phyloP scores from a whole-genome alignment of 164 flowering plant genomes.

The Stephania japonica region DNA sequence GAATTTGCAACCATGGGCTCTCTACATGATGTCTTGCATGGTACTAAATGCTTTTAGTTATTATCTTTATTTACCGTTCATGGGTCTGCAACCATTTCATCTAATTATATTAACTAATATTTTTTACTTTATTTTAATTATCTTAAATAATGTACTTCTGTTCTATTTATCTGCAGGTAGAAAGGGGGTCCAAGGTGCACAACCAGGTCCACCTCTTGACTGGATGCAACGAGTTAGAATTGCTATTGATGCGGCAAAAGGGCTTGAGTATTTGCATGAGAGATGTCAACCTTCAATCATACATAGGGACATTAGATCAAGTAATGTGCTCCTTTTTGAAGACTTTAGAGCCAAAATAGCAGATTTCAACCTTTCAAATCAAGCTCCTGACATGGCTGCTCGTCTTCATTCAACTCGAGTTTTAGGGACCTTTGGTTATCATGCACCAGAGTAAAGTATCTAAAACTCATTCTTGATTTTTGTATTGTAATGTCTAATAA shows the following conservation, averaged over 20 bases:
- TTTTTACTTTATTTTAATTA: not conserved
- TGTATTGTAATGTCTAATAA: not conserved
- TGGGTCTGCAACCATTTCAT: not conserved
- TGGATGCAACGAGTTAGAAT: conserved; percentile 96
- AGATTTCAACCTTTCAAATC: conserved; percentile 93
- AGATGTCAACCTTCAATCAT: conserved; percentile 82
- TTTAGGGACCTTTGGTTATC: conserved; percentile 95
- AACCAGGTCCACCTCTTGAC: conserved; percentile 93
- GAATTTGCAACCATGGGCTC: conserved; percentile 98
- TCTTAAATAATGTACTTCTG: not conserved
- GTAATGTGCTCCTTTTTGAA: conserved; percentile 91
- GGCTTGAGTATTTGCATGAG: conserved; percentile 90
- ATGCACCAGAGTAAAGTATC: conserved; percentile 89
- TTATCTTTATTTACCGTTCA: not conserved
- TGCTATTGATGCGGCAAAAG: conserved; percentile 92
- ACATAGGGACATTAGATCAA: conserved; percentile 94
- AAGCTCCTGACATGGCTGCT: conserved; percentile 99
- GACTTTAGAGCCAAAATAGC: conserved; percentile 96
- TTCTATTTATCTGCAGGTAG: conserved; percentile 39
- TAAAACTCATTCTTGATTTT: conserved; percentile 5
- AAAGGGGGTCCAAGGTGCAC: conserved; percentile 98
- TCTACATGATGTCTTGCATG: conserved; percentile 87
- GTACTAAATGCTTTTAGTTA: conserved; percentile 22
- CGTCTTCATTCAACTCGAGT: conserved; percentile 99
- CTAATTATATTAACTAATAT: too few relatives aligned